Evolutionary conservation across 306 rosid genomes (phyloP).

Genomic region (Fragaria iinumae): DNA sequence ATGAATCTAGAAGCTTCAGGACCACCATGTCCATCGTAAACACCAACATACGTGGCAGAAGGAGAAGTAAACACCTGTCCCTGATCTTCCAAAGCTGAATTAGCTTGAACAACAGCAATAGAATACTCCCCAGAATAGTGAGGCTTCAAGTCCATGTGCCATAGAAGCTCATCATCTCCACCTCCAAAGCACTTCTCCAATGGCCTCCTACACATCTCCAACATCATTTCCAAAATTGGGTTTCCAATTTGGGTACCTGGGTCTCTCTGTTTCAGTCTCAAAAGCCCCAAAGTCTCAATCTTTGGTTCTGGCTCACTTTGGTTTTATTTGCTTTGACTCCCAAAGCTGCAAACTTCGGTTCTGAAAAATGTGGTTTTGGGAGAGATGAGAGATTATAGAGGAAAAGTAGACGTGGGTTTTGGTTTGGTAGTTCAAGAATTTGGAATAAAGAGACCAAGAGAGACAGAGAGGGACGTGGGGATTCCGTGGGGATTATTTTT

Average conservation of each 20-base stretch:
- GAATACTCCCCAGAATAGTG: slow-evolving; percentile 92
- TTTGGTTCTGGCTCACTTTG: slow-evolving; percentile 8
- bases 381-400: not conserved
- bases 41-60: slow-evolving; percentile 63
- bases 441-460: slow-evolving; percentile 10
- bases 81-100: slow-evolving; percentile 83
- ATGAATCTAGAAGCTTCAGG: slow-evolving; percentile 69
- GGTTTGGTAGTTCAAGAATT: slow-evolving; percentile 23
- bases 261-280: not conserved
- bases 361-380: not conserved
- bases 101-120: slow-evolving; percentile 92
- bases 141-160: slow-evolving; percentile 84
- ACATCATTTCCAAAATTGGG: slow-evolving; percentile 40
- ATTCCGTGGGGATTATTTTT: slow-evolving; percentile 40
- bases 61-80: slow-evolving; percentile 85
- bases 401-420: slow-evolving; percentile 18
- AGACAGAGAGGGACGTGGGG: slow-evolving; percentile 36
- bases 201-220: slow-evolving; percentile 50
- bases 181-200: slow-evolving; percentile 61
- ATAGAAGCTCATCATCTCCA: slow-evolving; percentile 61
- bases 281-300: not conserved
- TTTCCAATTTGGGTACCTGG: not conserved
- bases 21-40: slow-evolving; percentile 78
- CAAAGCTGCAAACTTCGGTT: not conserved
- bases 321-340: not conserved